phyloP scores from a whole-genome alignment of 306 rosid species.

The Astragalus membranaceus region DNA sequence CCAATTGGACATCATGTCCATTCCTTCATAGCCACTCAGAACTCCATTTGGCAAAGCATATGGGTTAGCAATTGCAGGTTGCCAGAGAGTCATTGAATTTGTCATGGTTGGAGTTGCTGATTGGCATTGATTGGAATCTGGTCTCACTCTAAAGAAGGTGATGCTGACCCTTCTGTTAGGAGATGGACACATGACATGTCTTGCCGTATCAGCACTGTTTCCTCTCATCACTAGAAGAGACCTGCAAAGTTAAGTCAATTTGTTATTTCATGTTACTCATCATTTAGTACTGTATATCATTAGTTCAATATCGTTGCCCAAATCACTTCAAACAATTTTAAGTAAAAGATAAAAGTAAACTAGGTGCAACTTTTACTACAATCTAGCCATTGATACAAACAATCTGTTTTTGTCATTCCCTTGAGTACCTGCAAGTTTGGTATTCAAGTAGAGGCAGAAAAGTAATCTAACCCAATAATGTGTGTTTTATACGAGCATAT shows the following conservation, averaged over 20 bases:
- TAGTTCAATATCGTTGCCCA: conserved; percentile 2
- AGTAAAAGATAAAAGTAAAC: background rate
- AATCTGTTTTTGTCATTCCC: conserved; percentile 8
- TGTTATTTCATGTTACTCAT: background rate
- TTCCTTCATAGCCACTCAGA: conserved; percentile 44
- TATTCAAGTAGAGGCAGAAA: conserved; percentile 15
- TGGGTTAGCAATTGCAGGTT: conserved; percentile 48
- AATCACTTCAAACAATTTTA: background rate
- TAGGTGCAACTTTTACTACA: conserved; percentile 7
- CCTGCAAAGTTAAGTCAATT: conserved; percentile 33
- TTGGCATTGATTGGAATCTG: conserved; percentile 59
- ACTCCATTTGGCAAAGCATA: conserved; percentile 57
- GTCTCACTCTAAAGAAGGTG: conserved; percentile 72
- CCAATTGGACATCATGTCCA: conserved; percentile 77
- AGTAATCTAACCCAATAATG: conserved; percentile 20
- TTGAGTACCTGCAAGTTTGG: conserved; percentile 8
- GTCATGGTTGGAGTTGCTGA: conserved; percentile 45
- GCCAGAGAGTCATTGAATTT: conserved; percentile 61
- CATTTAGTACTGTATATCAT: background rate
- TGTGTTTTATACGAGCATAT: background rate
- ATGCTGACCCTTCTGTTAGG: conserved; percentile 71
- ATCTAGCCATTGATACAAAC: conserved; percentile 10
- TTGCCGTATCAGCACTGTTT: conserved; percentile 92
- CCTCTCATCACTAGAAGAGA: conserved; percentile 95
- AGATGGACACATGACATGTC: conserved; percentile 96